These are phyloP conservation scores for Plasmodium knowlesi DNA, from an alignment of 169 alveolate species.

Conservation along the genomic window DNA sequence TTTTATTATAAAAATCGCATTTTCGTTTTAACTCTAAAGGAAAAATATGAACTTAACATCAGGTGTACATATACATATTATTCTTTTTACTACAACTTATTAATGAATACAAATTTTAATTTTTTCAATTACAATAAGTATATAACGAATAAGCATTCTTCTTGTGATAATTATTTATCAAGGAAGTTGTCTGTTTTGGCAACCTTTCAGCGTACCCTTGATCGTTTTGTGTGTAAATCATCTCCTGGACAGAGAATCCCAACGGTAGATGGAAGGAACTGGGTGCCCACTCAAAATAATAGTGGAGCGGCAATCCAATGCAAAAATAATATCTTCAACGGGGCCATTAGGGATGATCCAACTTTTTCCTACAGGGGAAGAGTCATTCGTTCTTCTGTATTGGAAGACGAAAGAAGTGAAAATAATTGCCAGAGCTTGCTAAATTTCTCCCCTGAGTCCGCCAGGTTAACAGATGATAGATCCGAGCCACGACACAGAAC, in stretches of 20 bases:
- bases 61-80: constrained; percentile 33
- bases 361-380: not conserved
- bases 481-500: not conserved
- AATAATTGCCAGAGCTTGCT: not conserved
- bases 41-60: constrained; percentile 35
- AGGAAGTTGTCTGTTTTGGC: constrained; percentile 9
- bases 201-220: constrained; percentile 18
- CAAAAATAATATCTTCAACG: not conserved
- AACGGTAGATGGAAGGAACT: not conserved
- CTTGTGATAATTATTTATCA: constrained; percentile 38
- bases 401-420: not conserved
- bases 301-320: no score
- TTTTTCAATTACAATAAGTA: constrained; percentile 1
- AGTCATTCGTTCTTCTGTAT: not conserved
- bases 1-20: constrained; percentile 69
- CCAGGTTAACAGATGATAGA: not conserved
- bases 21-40: constrained; percentile 48
- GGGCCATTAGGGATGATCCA: not conserved
- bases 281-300: not conserved
- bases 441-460: not conserved
- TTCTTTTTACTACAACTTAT: constrained; percentile 63
- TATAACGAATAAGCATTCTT: not conserved
- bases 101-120: constrained; percentile 63
- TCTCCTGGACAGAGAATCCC: not conserved
- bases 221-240: not conserved